Evolutionary conservation across 208 protist species (phyloP).

Genomic region (Herpetomonas tarakana): DNA sequence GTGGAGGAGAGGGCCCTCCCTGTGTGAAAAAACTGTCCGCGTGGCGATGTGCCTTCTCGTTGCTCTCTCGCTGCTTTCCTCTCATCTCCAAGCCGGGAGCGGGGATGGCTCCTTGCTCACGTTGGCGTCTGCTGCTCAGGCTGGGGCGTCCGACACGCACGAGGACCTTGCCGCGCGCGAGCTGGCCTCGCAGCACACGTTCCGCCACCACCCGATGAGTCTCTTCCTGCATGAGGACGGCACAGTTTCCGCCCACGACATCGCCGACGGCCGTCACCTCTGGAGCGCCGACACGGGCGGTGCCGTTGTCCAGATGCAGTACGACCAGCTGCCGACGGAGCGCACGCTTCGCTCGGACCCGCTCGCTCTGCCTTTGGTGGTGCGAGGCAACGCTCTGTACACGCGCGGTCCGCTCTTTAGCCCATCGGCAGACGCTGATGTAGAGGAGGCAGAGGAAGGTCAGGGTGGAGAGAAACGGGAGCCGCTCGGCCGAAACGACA

Average conservation of each 20-base stretch:
- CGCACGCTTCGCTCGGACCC: conserved; percentile 30
- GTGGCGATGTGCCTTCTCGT: too few species aligned
- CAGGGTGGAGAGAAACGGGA: too few species aligned
- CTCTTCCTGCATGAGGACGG: conserved; percentile 51
- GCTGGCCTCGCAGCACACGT: conserved; percentile 35
- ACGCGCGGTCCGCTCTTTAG: conserved; percentile 24
- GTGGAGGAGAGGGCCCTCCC: too few species aligned
- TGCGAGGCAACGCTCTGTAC: conserved; percentile 62
- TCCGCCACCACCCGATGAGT: conserved; percentile 27
- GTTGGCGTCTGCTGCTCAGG: too few species aligned
- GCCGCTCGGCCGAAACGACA: too few species aligned
- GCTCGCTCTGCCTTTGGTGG: conserved; percentile 61
- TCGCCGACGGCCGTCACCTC: conserved; percentile 22
- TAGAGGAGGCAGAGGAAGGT: not conserved
- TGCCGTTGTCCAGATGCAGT: conserved; percentile 16
- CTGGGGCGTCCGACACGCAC: too few species aligned
- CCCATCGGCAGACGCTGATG: conserved; percentile 8
- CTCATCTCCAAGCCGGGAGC: too few species aligned
- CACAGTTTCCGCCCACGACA: conserved; percentile 34
- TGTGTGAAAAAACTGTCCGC: too few species aligned
- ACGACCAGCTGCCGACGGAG: conserved; percentile 22
- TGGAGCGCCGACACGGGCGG: conserved; percentile 42
- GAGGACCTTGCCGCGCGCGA: conserved; percentile 1
- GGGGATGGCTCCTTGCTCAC: too few species aligned
- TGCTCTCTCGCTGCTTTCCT: too few species aligned